Evolutionary conservation across 257 asterid genomes (phyloP), one percentile per base, ranked within the genome.

Genomic region (Haberlea rhodopensis): DNA sequence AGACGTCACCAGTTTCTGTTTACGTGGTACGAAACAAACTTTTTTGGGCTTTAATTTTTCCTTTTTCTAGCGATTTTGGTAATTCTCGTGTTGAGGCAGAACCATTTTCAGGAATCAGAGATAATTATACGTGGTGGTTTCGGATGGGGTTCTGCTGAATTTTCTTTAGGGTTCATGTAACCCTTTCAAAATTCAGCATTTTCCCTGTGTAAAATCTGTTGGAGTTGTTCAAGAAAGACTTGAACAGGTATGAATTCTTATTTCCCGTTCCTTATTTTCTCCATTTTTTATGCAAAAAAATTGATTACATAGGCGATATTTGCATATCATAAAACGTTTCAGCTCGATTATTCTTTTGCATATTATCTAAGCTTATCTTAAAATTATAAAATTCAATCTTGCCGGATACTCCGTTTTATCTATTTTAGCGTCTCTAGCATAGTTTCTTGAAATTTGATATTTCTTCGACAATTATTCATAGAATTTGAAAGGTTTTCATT

Each of bases 151-250:
- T 68, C 67, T 77, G 83, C 81, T 79, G 80, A 74, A 66, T 73
- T 73, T n/a, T 79, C 45, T 54, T 18, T 53, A 68, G 68, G 81
- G 66, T 75, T 67, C 77, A 49, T 66, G 40, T 19, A 57, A 60
- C 63, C 81, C 81, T 71, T 69, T 25, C 60, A 65, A 59, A 70
- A 75, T 73, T 76, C 84, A 75, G 85, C 83, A 75, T 71, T 45
- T 70, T 53, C 77, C 75, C 52, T 54, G 53, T 24, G 27, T 58
- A 46, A 20, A 57, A 58, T 62, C 37, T 28, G 23, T 57, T 23
- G 40, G 60, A 37, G 63, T n/a, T n/a, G 23, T 53, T 63, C 75
- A 25, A 66, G 69, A 57, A 28, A 29, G 37, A 51, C 16, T 27
- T 19, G 54, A 64, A 27, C 63, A 53, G 85, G 84, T 74, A 49